A percentile compares a stretch with the other conserved stretches of the same genome.
Conservation (phyloP, 495 filamentous ascomycete genomes). For the Lineolata rhizophorae region DNA sequence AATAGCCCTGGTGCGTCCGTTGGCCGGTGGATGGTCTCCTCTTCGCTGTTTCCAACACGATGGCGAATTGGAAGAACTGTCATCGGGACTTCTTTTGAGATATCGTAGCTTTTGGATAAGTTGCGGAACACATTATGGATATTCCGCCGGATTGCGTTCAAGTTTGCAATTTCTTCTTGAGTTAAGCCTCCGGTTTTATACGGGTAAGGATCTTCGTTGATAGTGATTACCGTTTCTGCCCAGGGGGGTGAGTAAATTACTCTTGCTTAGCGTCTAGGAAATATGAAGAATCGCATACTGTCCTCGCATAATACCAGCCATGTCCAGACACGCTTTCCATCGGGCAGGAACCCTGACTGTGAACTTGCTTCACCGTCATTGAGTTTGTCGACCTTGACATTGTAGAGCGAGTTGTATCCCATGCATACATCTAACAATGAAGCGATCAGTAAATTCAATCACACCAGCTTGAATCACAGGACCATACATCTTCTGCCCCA, state of each 20-base stretch:
- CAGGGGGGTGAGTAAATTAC: too few species aligned
- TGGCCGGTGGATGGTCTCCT: slow-evolving; percentile 17
- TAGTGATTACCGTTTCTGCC: slow-evolving; percentile 62
- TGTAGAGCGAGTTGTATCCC: slow-evolving; percentile 60
- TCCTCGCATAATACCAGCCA: slow-evolving; percentile 73
- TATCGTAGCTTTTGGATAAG: slow-evolving; percentile 27
- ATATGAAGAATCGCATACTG: slow-evolving; percentile 17
- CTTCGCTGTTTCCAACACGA: slow-evolving; percentile 14
- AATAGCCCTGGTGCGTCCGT: slow-evolving; percentile 47
- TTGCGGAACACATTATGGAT: slow-evolving; percentile 49
- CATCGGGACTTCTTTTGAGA: slow-evolving; percentile 9
- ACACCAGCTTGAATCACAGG: slow-evolving; percentile 1
- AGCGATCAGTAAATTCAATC: too few species aligned
- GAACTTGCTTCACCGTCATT: too few species aligned
- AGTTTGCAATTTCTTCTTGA: slow-evolving; percentile 18
- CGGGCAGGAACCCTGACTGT: too few species aligned
- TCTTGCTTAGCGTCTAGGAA: background rate
- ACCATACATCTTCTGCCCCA: slow-evolving; percentile 30
- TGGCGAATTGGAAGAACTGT: slow-evolving; percentile 15
- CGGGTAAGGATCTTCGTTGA: slow-evolving; percentile 49
- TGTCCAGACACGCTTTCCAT: slow-evolving; percentile 45
- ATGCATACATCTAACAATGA: slow-evolving; percentile 69
- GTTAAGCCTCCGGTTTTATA: slow-evolving; percentile 11
- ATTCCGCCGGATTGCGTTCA: slow-evolving; percentile 41
- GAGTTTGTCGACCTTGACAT: background rate